Conservation (phyloP, 2,329 filamentous ascomycete genomes). For the Macroventuria anomochaeta region DNA sequence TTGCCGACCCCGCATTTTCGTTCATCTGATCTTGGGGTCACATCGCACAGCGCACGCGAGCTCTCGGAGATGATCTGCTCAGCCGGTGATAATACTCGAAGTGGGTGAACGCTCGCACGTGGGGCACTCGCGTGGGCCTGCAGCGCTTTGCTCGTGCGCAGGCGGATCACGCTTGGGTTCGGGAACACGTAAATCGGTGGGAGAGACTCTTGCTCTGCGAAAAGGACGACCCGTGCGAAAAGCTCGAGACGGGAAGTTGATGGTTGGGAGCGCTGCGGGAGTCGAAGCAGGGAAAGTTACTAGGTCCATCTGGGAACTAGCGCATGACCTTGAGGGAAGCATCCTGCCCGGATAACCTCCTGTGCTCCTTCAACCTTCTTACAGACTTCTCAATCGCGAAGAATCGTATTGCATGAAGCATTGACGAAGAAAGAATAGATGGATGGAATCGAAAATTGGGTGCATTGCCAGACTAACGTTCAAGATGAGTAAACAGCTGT, state of each 20-base stretch:
- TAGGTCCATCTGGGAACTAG: neutral
- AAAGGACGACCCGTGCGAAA: neutral
- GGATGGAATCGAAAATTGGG: too few relatives aligned
- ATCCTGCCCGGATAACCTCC: too few relatives aligned
- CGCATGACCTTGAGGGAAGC: neutral
- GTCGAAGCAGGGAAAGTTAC: neutral
- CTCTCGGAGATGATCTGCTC: neutral
- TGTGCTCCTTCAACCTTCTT: too few relatives aligned
- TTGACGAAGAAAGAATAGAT: too few relatives aligned
- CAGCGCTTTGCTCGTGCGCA: neutral
- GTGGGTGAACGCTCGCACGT: conserved; percentile 2
- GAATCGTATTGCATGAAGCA: too few relatives aligned
- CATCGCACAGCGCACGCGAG: conserved; percentile 11
- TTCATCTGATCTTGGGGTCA: conserved; percentile 8
- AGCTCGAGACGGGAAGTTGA: neutral
- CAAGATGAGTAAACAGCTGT: too few relatives aligned
- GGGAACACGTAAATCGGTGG: neutral
- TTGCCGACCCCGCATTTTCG: neutral
- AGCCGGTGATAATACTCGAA: conserved; percentile 1
- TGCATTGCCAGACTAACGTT: too few relatives aligned
- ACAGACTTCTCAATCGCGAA: too few relatives aligned
- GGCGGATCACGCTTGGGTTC: neutral
- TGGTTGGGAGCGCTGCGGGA: neutral
- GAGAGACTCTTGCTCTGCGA: neutral
- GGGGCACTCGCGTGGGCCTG: conserved; percentile 7